Evolutionary conservation across 768 basidiomycete genomes (phyloP), one percentile per base, ranked within the genome.

Genomic region (Suillus discolor): DNA sequence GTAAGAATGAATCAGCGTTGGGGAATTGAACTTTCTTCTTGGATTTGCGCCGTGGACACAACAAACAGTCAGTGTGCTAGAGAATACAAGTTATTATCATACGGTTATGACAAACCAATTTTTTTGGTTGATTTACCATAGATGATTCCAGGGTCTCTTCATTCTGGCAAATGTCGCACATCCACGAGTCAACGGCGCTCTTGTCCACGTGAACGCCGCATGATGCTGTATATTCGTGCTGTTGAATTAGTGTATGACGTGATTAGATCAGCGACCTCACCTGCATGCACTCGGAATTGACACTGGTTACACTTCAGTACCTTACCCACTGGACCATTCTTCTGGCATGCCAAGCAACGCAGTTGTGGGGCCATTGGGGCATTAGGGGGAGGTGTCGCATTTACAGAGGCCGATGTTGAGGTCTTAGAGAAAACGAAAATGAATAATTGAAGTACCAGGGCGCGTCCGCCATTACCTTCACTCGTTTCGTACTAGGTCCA

Each of bases 161-260:
- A 69, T 97, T 96, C 71, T 87, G 83, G 73, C 96, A 97, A 34
- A 96, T 76, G 60, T 97, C 95, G 73, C 96, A 97, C 20, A 86
- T 81, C 95, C 96, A 97, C 3, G 84, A 79, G 38, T 94, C 91
- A 28, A 87, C 79, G 20, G 85, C 78, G 13, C 83, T 79, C 36
- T 90, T 85, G 68, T 91, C 88, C 7, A 87, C 82, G 54, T 86
- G 76, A 13, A 88, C 87, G 44, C 95, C 95, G 70, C 88, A 89
- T 62, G 85, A 83, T 54, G 87, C 89, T 91, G 64, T 15, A 49
- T 49, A 49, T 67, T 62, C 41, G 67, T 67, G 6, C n/a, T 12
- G 55, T 28, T 15, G 36, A 34, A 60, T 57, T 73, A 34, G 70
- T 45, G 18, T 41, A n/a, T 57, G 7, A 36, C 54, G 18, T 20